Base-by-base conservation (phyloP, 805 yeast genomes). In the Candida maltosa region DNA sequence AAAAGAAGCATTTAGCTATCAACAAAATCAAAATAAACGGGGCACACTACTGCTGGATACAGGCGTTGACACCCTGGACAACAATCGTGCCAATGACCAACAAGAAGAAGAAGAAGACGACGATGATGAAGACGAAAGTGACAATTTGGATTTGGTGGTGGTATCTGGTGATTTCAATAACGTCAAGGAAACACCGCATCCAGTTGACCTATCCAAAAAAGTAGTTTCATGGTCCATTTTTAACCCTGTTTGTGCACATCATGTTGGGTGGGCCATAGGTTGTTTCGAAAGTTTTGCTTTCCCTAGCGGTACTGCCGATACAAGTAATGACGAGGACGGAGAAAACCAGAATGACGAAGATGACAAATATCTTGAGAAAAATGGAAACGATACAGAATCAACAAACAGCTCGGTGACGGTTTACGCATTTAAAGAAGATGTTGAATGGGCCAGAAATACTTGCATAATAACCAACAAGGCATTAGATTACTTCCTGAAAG, bases 221-320 rank as follows among this genome's bases (percentile, higher is more conserved):
- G 69, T 81, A 1, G 87, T 76, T 32, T 70, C 78, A 15, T 91
- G 80, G 69, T 78, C 81, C 11, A 64, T 86, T 6, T 81, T 80
- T 51, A 85, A 81, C 37, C 96, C 97, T 1, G 83, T 87, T 1
- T 82, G 95, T 24, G 87, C 98, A 1, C 97, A 89, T 47, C 97
- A 91, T 57, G 70, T 93, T 15, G 97, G 97, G 0, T 93, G 95
- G 81, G 89, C 95, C 0, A 76, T 88, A 4, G 98, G 97, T 0
- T 82, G 95, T 2, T 93, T 91, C 55, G 80, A 80, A 27, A 75
- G 75, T 35, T 62, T 78, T 2, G 75, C 78, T 0, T 48, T 87
- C 20, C 56, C 78, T 6, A n/a, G n/a, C n/a, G n/a, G n/a, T n/a
- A n/a, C n/a, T n/a, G 75, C 70, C 29, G 47, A 44, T 3, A 29